These are phyloP conservation scores for Xylogone sp. DNA, from an alignment of 2,329 filamentous ascomycete genomes.

Conservation along the genomic window DNA sequence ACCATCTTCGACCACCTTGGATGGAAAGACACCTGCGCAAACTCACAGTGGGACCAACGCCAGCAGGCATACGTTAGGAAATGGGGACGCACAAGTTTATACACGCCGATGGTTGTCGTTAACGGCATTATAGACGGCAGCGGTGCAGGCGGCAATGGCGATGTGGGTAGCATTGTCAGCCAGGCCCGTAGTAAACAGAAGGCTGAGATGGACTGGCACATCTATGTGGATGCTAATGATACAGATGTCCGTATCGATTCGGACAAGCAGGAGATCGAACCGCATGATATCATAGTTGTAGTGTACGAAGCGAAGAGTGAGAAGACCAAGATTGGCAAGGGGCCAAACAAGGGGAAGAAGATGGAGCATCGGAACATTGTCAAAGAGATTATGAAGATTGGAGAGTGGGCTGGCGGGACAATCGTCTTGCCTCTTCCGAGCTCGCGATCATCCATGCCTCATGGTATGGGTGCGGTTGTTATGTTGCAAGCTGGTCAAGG, in stretches of 20 bases:
- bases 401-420: constrained; percentile 32
- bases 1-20: constrained; percentile 32
- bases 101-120: constrained; percentile 29
- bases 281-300: constrained; percentile 9
- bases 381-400: constrained; percentile 28
- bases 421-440: constrained; percentile 21
- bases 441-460: constrained; percentile 14
- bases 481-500: constrained; percentile 24
- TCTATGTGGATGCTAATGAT: constrained; percentile 11
- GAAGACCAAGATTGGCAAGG: constrained; percentile 28
- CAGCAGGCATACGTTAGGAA: constrained; percentile 30
- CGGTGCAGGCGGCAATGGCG: constrained; percentile 4
- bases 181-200: constrained; percentile 2
- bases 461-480: constrained; percentile 23
- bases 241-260: constrained; percentile 10
- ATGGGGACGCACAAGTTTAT: constrained; percentile 29
- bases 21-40: constrained; percentile 30
- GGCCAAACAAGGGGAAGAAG: constrained; percentile 33
- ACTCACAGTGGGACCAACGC: constrained; percentile 26
- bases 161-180: constrained; percentile 1
- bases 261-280: constrained; percentile 1
- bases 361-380: constrained; percentile 30
- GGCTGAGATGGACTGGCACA: constrained; percentile 7
- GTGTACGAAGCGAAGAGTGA: constrained; percentile 24
- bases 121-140: constrained; percentile 21